phyloP scores from a whole-genome alignment of 345 rosid genomes.

The Camelina sativa region DNA sequence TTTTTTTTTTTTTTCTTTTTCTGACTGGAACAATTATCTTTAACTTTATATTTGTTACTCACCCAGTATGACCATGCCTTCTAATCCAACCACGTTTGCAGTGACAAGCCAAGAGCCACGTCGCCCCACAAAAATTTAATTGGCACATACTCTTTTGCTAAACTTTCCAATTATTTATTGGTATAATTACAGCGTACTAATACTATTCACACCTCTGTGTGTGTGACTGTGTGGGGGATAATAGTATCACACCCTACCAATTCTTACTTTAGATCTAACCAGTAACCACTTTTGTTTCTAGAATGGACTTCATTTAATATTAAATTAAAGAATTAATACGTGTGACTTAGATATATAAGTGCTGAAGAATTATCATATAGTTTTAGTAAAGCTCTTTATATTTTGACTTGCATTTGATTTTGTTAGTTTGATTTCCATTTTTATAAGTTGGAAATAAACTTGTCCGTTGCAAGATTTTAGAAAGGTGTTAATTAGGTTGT shows the following conservation, averaged over 20 bases:
- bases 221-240: too few relatives aligned
- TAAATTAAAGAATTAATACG: background rate
- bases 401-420: background rate
- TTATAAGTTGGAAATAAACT: too few relatives aligned
- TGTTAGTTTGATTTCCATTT: too few relatives aligned
- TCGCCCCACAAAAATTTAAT: background rate
- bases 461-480: background rate
- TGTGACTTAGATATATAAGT: background rate
- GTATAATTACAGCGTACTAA: too few relatives aligned
- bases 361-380: background rate
- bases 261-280: background rate
- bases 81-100: background rate
- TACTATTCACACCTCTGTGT: too few relatives aligned
- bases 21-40: too few relatives aligned
- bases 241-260: background rate
- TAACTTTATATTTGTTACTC: too few relatives aligned
- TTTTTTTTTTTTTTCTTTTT: too few relatives aligned
- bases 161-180: background rate
- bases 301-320: background rate
- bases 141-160: background rate
- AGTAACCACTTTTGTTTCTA: conserved; percentile 2
- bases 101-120: background rate
- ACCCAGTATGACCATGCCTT: too few relatives aligned
- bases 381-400: too few relatives aligned
- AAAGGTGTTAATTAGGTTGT: too few relatives aligned